These are phyloP conservation scores for Volvox reticuliferus DNA, from an alignment of 139 green algal species.

Conservation along the genomic window DNA sequence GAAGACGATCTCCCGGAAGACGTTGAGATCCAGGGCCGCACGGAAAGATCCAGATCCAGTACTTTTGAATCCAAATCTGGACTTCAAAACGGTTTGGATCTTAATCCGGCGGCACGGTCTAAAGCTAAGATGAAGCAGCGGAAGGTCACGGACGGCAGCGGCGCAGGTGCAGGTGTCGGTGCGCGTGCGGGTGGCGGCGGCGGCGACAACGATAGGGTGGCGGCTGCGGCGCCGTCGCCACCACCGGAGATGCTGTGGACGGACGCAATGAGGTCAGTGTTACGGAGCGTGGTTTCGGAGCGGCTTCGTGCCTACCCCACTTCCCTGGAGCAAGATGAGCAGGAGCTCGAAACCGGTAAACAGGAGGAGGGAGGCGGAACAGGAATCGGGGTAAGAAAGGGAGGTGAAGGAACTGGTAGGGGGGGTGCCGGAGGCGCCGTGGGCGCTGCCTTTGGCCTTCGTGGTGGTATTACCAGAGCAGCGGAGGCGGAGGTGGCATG, in stretches of 20 bases:
- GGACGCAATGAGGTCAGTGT: not conserved
- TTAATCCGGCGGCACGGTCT: not conserved
- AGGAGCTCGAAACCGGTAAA: not conserved
- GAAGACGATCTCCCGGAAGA: conserved; percentile 25
- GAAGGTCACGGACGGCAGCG: not conserved
- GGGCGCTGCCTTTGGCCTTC: not conserved
- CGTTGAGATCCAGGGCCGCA: conserved; percentile 1
- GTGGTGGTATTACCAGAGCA: not conserved
- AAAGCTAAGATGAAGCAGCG: not conserved
- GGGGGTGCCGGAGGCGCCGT: not conserved
- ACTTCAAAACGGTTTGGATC: not conserved
- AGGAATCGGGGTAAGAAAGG: too few relatives aligned
- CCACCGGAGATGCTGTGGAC: not conserved
- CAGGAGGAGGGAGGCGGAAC: too few relatives aligned
- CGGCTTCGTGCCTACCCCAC: conserved; percentile 12
- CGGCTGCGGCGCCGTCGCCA: not conserved
- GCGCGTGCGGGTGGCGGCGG: not conserved
- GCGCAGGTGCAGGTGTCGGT: not conserved
- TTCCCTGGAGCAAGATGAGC: conserved; percentile 20
- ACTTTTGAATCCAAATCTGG: not conserved
- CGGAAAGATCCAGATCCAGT: not conserved
- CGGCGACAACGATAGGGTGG: not conserved
- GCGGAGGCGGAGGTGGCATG: not conserved
- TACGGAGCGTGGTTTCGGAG: not conserved
- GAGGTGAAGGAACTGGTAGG: not conserved